phyloP scores from a whole-genome alignment of 441 rosid species.

The Geranium incanum region DNA sequence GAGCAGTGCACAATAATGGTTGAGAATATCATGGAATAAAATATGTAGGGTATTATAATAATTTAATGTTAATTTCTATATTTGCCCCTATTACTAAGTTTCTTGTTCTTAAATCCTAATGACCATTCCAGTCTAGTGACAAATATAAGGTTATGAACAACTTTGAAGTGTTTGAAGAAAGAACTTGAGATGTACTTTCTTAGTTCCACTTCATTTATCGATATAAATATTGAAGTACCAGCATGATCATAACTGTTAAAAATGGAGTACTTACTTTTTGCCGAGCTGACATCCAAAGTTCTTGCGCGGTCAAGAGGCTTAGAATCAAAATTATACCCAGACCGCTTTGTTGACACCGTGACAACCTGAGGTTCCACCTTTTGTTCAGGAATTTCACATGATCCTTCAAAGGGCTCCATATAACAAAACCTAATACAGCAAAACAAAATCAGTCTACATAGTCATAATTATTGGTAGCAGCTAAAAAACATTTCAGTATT shows the following conservation, averaged over 20 bases:
- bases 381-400: slow-evolving; percentile 28
- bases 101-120: too few species aligned
- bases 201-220: not conserved
- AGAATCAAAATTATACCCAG: slow-evolving; percentile 15
- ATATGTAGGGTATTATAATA: too few species aligned
- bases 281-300: slow-evolving; percentile 10
- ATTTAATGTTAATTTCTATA: too few species aligned
- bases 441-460: not conserved
- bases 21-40: too few species aligned
- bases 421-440: slow-evolving; percentile 28
- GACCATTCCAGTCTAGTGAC: too few species aligned
- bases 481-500: not conserved
- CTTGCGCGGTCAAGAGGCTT: slow-evolving; percentile 2
- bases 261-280: slow-evolving; percentile 22
- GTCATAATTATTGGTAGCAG: not conserved
- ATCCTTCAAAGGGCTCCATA: slow-evolving; percentile 30
- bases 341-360: slow-evolving; percentile 26
- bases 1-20: too few species aligned
- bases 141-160: too few species aligned
- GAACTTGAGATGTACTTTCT: not conserved
- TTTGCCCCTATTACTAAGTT: too few species aligned
- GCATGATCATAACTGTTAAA: not conserved
- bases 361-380: slow-evolving; percentile 22
- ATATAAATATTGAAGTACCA: not conserved
- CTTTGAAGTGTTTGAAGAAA: not conserved